phyloP scores from a whole-genome alignment of 805 yeast species.

The Grigorovia transvaalensis region DNA sequence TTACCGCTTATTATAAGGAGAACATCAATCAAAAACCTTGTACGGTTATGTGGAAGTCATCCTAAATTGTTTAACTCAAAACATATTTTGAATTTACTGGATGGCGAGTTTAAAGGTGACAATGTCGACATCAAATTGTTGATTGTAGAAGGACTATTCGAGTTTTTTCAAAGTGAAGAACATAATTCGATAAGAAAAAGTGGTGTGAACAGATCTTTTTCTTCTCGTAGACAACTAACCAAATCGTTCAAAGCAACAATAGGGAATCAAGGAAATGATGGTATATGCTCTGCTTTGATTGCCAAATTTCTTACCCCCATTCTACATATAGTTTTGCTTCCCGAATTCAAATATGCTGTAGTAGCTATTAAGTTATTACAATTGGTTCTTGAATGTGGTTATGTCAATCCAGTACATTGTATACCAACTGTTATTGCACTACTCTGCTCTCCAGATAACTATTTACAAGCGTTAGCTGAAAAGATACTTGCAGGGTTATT shows the following conservation, averaged over 20 bases:
- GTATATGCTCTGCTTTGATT: slow-evolving; percentile 62
- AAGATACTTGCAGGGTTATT: slow-evolving; percentile 45
- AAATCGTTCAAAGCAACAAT: slow-evolving; percentile 9
- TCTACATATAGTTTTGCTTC: slow-evolving; percentile 38
- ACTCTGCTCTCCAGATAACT: slow-evolving; percentile 39
- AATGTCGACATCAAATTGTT: slow-evolving; percentile 37
- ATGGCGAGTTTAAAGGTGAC: slow-evolving; percentile 34
- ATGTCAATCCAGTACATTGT: slow-evolving; percentile 63
- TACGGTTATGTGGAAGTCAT: slow-evolving; percentile 49
- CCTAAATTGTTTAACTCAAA: slow-evolving; percentile 57
- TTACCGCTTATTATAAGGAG: slow-evolving; percentile 32
- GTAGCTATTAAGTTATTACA: slow-evolving; percentile 47
- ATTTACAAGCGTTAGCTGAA: slow-evolving; percentile 39
- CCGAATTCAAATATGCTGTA: slow-evolving; percentile 37
- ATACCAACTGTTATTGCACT: slow-evolving; percentile 63
- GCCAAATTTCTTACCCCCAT: slow-evolving; percentile 48
- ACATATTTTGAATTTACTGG: slow-evolving; percentile 42
- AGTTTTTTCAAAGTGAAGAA: slow-evolving; percentile 51
- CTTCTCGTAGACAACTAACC: slow-evolving; percentile 15
- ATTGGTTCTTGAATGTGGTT: slow-evolving; percentile 51
- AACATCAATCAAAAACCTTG: slow-evolving; percentile 46
- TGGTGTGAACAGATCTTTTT: slow-evolving; percentile 31
- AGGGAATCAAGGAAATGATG: slow-evolving; percentile 44
- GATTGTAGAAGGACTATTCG: slow-evolving; percentile 46
- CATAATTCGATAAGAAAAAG: slow-evolving; percentile 32